These are phyloP conservation scores for Neospermospora avenae DNA, from an alignment of 2,329 filamentous ascomycete species.

Conservation along the genomic window DNA sequence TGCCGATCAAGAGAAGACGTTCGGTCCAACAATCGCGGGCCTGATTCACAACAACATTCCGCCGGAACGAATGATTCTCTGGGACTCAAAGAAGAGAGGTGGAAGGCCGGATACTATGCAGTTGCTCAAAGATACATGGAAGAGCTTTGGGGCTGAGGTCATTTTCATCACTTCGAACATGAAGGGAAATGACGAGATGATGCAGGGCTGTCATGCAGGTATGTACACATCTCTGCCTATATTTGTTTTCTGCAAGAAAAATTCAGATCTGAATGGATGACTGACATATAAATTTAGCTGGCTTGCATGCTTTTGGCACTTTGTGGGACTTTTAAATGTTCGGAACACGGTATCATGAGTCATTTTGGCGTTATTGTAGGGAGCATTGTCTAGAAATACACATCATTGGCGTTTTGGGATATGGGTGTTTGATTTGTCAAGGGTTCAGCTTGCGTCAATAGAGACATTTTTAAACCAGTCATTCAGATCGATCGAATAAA, in stretches of 20 bases:
- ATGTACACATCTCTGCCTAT: slow-evolving; percentile 16
- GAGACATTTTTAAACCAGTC: no score
- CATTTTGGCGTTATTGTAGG: background rate
- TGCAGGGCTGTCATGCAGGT: slow-evolving; percentile 41
- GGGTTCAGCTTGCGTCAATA: no score
- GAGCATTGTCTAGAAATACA: no score
- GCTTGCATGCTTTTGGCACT: slow-evolving; percentile 40
- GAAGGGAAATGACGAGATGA: slow-evolving; percentile 43
- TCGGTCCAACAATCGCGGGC: slow-evolving; percentile 40
- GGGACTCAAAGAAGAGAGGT: slow-evolving; percentile 42
- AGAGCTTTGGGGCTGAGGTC: slow-evolving; percentile 41
- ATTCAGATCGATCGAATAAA: no score
- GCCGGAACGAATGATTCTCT: slow-evolving; percentile 42
- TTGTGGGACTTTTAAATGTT: slow-evolving; percentile 39
- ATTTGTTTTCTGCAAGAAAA: background rate
- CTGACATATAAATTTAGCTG: slow-evolving; percentile 29
- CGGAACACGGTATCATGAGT: background rate
- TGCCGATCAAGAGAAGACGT: slow-evolving; percentile 41
- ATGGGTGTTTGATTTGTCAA: no score
- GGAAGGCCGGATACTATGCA: slow-evolving; percentile 39
- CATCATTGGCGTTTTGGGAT: no score
- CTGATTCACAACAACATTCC: slow-evolving; percentile 41
- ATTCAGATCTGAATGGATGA: background rate
- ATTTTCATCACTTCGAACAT: slow-evolving; percentile 44
- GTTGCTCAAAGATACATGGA: slow-evolving; percentile 40